Percentiles rank a stretch among this genome's conserved stretches.
These are phyloP conservation scores for Yamadazyma sp. DNA, from an alignment of 1,139 yeast genomes.

Conservation along the genomic window DNA sequence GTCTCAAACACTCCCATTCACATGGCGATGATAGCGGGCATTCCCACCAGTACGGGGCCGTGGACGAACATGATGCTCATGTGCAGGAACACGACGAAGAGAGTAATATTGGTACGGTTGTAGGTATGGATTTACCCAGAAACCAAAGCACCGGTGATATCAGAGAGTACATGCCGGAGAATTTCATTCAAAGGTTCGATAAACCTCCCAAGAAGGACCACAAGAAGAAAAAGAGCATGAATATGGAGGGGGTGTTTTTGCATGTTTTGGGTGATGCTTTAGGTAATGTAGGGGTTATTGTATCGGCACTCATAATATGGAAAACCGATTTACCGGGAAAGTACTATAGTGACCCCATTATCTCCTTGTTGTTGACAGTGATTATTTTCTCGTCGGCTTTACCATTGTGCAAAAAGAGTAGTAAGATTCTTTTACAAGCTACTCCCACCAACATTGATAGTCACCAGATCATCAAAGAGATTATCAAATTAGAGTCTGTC, in stretches of 20 bases:
- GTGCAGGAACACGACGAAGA: slow-evolving; percentile 4
- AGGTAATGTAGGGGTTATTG: slow-evolving; percentile 92
- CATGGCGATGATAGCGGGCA: slow-evolving; percentile 18
- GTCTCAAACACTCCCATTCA: slow-evolving; percentile 28
- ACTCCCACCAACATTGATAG: slow-evolving; percentile 84
- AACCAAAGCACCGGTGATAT: slow-evolving; percentile 15
- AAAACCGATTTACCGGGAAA: slow-evolving; percentile 88
- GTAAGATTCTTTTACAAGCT: slow-evolving; percentile 87
- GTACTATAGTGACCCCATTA: slow-evolving; percentile 80
- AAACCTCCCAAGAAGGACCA: slow-evolving; percentile 26
- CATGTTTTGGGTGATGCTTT: slow-evolving; percentile 96
- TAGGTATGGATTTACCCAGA: slow-evolving; percentile 4
- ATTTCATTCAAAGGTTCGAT: slow-evolving; percentile 34
- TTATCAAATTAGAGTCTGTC: slow-evolving; percentile 67
- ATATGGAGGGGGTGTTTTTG: slow-evolving; percentile 95
- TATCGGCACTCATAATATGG: slow-evolving; percentile 91
- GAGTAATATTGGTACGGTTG: slow-evolving; percentile 1
- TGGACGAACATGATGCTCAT: not conserved
- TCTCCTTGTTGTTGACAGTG: slow-evolving; percentile 80
- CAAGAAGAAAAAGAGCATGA: slow-evolving; percentile 59
- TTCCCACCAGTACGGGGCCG: slow-evolving; percentile 2
- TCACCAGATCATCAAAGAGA: slow-evolving; percentile 67
- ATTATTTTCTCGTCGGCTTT: slow-evolving; percentile 90
- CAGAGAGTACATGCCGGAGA: slow-evolving; percentile 38
- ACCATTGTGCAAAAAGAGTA: slow-evolving; percentile 84